These are phyloP conservation scores for Xylariaceae sp. DNA, from an alignment of 2,329 filamentous ascomycete species.

Conservation along the genomic window DNA sequence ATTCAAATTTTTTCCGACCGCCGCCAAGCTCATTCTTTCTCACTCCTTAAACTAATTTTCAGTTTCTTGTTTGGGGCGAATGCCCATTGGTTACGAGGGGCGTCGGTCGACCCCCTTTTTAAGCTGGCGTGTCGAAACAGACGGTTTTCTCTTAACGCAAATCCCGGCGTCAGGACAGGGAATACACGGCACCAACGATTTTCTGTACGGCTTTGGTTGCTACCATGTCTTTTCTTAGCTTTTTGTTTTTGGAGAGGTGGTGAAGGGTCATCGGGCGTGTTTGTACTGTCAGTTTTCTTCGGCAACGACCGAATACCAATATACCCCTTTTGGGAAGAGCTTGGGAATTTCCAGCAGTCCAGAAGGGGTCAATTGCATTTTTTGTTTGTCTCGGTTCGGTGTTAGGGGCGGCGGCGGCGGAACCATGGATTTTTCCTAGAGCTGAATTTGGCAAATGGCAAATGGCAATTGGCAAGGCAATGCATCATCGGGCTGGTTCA, in stretches of 20 bases:
- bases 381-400: slow-evolving; percentile 14
- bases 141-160: slow-evolving; percentile 13
- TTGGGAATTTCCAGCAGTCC: slow-evolving; percentile 10
- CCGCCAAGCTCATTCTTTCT: slow-evolving; percentile 10
- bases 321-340: slow-evolving; percentile 15
- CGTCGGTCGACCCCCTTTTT: slow-evolving; percentile 19
- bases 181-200: slow-evolving; percentile 19
- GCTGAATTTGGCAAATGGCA: background rate
- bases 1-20: slow-evolving; percentile 20
- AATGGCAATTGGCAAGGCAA: background rate
- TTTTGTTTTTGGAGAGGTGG: slow-evolving; percentile 13
- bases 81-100: slow-evolving; percentile 14
- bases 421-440: slow-evolving; percentile 12
- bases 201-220: slow-evolving; percentile 12
- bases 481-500: background rate
- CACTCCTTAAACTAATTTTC: slow-evolving; percentile 7
- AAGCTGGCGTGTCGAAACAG: slow-evolving; percentile 20
- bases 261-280: slow-evolving; percentile 14
- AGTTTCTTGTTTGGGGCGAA: slow-evolving; percentile 3
- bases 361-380: slow-evolving; percentile 13
- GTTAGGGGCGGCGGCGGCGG: slow-evolving; percentile 8
- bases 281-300: slow-evolving; percentile 7
- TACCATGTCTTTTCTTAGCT: background rate
- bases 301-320: slow-evolving; percentile 21
- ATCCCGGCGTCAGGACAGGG: slow-evolving; percentile 21